These are phyloP conservation scores for Kodamaea fungicola DNA, from an alignment of 1,139 yeast genomes.

Conservation along the genomic window DNA sequence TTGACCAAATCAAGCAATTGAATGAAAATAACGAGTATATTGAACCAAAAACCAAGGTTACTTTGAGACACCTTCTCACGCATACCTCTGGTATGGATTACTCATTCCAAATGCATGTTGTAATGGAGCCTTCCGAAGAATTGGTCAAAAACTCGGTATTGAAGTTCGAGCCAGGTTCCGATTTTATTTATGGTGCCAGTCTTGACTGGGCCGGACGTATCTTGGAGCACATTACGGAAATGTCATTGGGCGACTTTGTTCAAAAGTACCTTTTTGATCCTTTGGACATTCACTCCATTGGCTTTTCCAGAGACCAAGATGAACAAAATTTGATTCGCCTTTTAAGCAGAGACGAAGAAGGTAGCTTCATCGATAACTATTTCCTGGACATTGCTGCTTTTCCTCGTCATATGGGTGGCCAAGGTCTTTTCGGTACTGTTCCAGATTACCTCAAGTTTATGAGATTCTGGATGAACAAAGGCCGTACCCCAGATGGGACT, in stretches of 20 bases:
- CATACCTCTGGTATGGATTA: slow-evolving; percentile 55
- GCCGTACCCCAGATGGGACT: slow-evolving; percentile 36
- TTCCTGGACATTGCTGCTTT: background rate
- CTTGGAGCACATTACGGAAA: slow-evolving; percentile 43
- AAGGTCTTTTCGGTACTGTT: slow-evolving; percentile 44
- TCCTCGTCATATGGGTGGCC: slow-evolving; percentile 46
- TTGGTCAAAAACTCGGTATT: slow-evolving; percentile 26
- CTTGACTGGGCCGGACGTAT: slow-evolving; percentile 54
- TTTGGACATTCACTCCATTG: slow-evolving; percentile 37
- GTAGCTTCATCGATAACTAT: slow-evolving; percentile 1
- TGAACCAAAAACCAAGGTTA: slow-evolving; percentile 16
- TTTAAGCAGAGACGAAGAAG: slow-evolving; percentile 15
- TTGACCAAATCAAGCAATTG: slow-evolving; percentile 27
- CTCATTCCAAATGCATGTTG: slow-evolving; percentile 28
- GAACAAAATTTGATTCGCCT: slow-evolving; percentile 22
- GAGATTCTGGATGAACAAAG: slow-evolving; percentile 45
- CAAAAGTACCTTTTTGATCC: slow-evolving; percentile 40
- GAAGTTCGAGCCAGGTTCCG: slow-evolving; percentile 50
- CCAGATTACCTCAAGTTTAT: slow-evolving; percentile 42
- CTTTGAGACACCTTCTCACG: slow-evolving; percentile 45
- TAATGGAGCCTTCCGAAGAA: background rate
- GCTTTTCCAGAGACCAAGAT: slow-evolving; percentile 25
- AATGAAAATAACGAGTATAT: background rate
- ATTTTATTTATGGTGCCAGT: slow-evolving; percentile 50
- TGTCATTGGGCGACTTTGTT: slow-evolving; percentile 39